Conservation (phyloP, 257 asterid genomes). For the Fraxinus americana region DNA sequence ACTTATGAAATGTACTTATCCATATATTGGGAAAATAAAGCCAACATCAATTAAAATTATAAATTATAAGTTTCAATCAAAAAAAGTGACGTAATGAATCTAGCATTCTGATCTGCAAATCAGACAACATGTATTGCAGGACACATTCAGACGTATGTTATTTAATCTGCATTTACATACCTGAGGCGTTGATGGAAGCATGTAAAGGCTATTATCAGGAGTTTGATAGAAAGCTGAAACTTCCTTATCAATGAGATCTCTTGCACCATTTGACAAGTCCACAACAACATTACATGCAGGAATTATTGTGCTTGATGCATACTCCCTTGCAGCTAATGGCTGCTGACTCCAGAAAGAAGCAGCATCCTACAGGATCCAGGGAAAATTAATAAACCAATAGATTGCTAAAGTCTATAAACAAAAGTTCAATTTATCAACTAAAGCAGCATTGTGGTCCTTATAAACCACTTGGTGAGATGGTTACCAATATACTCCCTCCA, state of each 20-base stretch:
- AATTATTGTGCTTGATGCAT: constrained; percentile 89
- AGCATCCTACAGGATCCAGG: constrained; percentile 69
- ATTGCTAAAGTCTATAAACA: neutral
- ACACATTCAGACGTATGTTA: constrained; percentile 4
- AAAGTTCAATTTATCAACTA: constrained; percentile 16
- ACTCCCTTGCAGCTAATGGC: constrained; percentile 88
- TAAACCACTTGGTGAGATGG: neutral
- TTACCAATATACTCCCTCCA: neutral
- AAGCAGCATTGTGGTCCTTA: neutral
- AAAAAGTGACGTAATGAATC: constrained; percentile 1
- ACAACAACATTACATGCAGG: constrained; percentile 81
- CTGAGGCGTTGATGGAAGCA: constrained; percentile 99
- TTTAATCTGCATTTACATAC: constrained; percentile 40
- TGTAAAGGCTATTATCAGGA: constrained; percentile 89
- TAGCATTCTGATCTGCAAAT: neutral
- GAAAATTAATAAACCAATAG: constrained; percentile 18
- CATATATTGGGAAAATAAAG: neutral
- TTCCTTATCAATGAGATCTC: constrained; percentile 89
- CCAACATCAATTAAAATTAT: neutral
- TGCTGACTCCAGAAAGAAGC: constrained; percentile 98
- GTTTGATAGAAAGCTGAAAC: constrained; percentile 83
- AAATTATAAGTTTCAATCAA: constrained; percentile 5
- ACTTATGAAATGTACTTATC: neutral
- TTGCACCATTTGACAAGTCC: constrained; percentile 76
- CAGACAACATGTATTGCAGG: constrained; percentile 16